These are phyloP conservation scores for Furcasterigmium furcatum DNA, from an alignment of 2,329 filamentous ascomycete species.

Conservation along the genomic window DNA sequence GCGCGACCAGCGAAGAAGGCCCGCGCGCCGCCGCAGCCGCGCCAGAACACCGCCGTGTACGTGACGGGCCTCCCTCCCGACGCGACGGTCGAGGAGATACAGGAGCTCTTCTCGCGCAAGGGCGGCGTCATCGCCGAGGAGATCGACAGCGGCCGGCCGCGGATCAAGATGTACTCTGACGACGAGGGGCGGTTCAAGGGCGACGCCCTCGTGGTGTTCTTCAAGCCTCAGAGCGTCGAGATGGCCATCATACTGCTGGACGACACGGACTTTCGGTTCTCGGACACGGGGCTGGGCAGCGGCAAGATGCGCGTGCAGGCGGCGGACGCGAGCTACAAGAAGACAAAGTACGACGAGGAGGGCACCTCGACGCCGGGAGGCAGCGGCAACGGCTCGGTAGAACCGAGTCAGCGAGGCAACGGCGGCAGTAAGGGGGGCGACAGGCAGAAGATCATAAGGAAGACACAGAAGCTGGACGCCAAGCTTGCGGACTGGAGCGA, in stretches of 20 bases:
- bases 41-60: slow-evolving; percentile 86
- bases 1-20: slow-evolving; percentile 38
- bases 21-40: slow-evolving; percentile 45
- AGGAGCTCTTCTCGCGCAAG: slow-evolving; percentile 76
- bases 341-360: slow-evolving; percentile 62
- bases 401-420: slow-evolving; percentile 27
- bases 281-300: slow-evolving; percentile 42
- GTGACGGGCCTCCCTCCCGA: slow-evolving; percentile 84
- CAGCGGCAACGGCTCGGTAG: slow-evolving; percentile 12
- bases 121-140: slow-evolving; percentile 92
- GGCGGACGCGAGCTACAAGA: slow-evolving; percentile 91
- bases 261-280: slow-evolving; percentile 75
- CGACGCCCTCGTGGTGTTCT: slow-evolving; percentile 90
- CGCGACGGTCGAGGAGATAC: slow-evolving; percentile 75
- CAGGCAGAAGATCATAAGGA: slow-evolving; percentile 86
- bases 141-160: slow-evolving; percentile 80
- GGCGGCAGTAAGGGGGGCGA: slow-evolving; percentile 49
- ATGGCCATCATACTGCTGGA: slow-evolving; percentile 80
- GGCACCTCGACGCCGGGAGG: slow-evolving; percentile 13
- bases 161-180: slow-evolving; percentile 91
- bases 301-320: slow-evolving; percentile 77
- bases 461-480: slow-evolving; percentile 86
- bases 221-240: slow-evolving; percentile 88
- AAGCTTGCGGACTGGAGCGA: slow-evolving; percentile 96
- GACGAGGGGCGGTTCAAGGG: slow-evolving; percentile 85